Evolutionary conservation across 768 basidiomycete species (phyloP).

Genomic region (Floccularia luteovirens): DNA sequence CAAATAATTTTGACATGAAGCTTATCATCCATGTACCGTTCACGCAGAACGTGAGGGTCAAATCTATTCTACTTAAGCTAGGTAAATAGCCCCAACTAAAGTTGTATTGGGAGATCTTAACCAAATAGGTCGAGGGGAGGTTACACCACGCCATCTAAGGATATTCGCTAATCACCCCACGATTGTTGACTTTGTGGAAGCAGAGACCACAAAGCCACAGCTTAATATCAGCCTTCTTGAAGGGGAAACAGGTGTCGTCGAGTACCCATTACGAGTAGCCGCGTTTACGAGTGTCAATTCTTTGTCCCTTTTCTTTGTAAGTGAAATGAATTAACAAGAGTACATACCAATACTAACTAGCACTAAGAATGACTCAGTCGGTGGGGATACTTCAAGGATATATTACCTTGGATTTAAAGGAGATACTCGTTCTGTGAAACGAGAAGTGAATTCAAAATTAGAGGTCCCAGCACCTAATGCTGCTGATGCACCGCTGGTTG

Average conservation of each 20-base stretch:
- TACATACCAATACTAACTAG: background rate
- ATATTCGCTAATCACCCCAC: slow-evolving; percentile 68
- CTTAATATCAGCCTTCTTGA: slow-evolving; percentile 65
- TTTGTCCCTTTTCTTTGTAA: slow-evolving; percentile 73
- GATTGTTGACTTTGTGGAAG: slow-evolving; percentile 75
- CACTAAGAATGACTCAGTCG: slow-evolving; percentile 55
- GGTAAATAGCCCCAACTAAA: slow-evolving; percentile 33
- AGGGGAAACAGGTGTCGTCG: slow-evolving; percentile 59
- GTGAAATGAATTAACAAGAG: slow-evolving; percentile 16
- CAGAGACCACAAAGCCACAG: slow-evolving; percentile 61
- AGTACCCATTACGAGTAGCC: slow-evolving; percentile 73
- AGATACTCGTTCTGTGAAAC: slow-evolving; percentile 44
- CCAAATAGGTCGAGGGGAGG: slow-evolving; percentile 61
- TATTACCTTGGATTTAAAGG: slow-evolving; percentile 86
- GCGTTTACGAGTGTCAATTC: slow-evolving; percentile 72
- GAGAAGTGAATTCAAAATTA: slow-evolving; percentile 54
- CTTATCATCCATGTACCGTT: slow-evolving; percentile 81
- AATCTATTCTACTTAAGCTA: slow-evolving; percentile 68
- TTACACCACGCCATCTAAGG: slow-evolving; percentile 67
- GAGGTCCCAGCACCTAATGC: slow-evolving; percentile 79
- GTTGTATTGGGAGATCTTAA: background rate
- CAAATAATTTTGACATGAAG: slow-evolving; percentile 24
- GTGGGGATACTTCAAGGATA: slow-evolving; percentile 56
- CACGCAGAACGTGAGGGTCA: slow-evolving; percentile 66
- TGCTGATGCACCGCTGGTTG: slow-evolving; percentile 61